These are phyloP conservation scores for Beauveria medogensis DNA, from an alignment of 2,329 filamentous ascomycete genomes.

Conservation along the genomic window DNA sequence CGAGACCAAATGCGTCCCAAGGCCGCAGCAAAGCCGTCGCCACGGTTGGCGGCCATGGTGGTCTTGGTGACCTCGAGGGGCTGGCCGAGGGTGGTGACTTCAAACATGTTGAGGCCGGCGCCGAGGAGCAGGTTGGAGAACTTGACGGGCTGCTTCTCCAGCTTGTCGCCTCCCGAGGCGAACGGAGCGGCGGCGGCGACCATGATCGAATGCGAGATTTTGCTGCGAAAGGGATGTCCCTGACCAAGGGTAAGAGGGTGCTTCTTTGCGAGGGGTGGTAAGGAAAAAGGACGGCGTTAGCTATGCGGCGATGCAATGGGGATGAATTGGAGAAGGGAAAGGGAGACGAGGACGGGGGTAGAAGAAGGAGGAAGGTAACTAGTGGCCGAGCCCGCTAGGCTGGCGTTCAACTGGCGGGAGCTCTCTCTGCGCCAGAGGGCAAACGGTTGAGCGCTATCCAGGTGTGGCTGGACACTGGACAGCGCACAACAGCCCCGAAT, in stretches of 20 bases:
- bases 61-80: slow-evolving; percentile 99
- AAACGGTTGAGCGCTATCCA: neutral
- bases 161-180: slow-evolving; percentile 38
- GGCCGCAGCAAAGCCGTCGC: slow-evolving; percentile 75
- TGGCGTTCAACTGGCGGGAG: neutral
- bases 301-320: neutral
- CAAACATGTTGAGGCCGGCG: slow-evolving; percentile 91
- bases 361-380: neutral
- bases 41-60: slow-evolving; percentile 96
- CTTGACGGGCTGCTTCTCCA: slow-evolving; percentile 99
- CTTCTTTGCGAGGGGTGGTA: slow-evolving; percentile 60
- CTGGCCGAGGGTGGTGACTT: slow-evolving; percentile 62
- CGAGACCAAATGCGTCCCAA: slow-evolving; percentile 85
- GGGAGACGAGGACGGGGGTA: neutral
- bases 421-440: neutral
- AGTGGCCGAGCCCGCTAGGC: neutral
- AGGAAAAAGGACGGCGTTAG: slow-evolving; percentile 13
- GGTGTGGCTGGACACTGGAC: neutral
- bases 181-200: slow-evolving; percentile 49
- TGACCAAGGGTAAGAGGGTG: slow-evolving; percentile 94
- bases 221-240: slow-evolving; percentile 59
- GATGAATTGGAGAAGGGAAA: neutral
- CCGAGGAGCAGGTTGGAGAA: slow-evolving; percentile 97
- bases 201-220: slow-evolving; percentile 38
- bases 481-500: neutral